Percentiles rank a stretch among this genome's conserved stretches.
phyloP scores from a whole-genome alignment of 192 early-diverging fungal genomes.

The Funneliformis geosporum region DNA sequence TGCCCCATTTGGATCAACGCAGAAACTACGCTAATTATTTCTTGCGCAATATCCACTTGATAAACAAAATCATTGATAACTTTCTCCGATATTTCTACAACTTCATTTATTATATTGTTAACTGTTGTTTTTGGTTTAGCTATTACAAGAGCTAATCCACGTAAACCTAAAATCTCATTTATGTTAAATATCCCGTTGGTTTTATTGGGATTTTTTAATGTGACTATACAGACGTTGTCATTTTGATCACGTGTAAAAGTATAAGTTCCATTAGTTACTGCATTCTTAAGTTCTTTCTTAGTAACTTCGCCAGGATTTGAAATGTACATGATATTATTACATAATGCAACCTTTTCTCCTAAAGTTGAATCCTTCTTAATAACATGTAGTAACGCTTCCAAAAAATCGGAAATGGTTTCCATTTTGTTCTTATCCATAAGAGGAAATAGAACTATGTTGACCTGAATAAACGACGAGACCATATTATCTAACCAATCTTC shows the following conservation, averaged over 20 bases:
- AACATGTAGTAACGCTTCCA: not conserved
- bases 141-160: conserved; percentile 29
- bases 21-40: conserved; percentile 21
- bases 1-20: conserved; percentile 30
- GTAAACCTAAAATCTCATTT: conserved; percentile 27
- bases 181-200: not conserved
- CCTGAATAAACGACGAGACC: conserved; percentile 23
- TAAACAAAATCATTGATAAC: conserved; percentile 27
- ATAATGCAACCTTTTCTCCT: conserved; percentile 13
- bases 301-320: conserved; percentile 15
- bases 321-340: conserved; percentile 18
- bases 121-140: not conserved
- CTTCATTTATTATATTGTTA: not conserved
- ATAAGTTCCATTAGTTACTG: conserved; percentile 23
- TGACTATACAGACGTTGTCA: conserved; percentile 9
- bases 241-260: conserved; percentile 18
- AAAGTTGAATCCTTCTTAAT: not conserved
- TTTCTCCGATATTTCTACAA: no score
- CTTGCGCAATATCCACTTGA: conserved; percentile 30
- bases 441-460: conserved; percentile 4
- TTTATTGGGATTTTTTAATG: conserved; percentile 2
- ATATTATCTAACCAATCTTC: conserved; percentile 22
- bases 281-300: conserved; percentile 22
- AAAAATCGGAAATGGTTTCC: not conserved
- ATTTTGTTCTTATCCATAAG: not conserved